Evolutionary conservation across 495 filamentous ascomycete genomes (phyloP), one percentile per base, ranked within the genome.

Genomic region (Penicillium pulvis): DNA sequence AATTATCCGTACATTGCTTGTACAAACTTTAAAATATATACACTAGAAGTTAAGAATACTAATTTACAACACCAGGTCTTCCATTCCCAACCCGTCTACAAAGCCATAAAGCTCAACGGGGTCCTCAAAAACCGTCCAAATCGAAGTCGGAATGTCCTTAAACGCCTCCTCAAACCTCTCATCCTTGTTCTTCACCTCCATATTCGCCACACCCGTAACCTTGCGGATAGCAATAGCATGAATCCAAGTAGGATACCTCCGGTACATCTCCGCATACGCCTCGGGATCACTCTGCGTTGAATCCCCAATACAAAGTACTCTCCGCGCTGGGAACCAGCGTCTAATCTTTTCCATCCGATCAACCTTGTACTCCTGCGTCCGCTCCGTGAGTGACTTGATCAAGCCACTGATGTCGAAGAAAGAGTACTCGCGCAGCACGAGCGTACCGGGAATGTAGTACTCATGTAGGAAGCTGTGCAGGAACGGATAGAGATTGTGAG

Each of bases 401-500:
- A 97, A 78, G n/a, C 90, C 75, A 33, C 85, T 80, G 4, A 97
- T 74, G 51, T 92, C 91, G 86, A 90, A 85, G 91, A 89, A 95
- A n/a, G 83, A 88, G 24, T 89, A 85, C 58, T 96, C 91, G 35
- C 93, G 87, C 17, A 98, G 83, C 17, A 97, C 82, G 54, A 96
- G 75, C 28, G 91, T 91, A 20, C 93, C 93, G 1, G 81, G 84
- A 0, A 83, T 87, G 69, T 88, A 98, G 70, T 91, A 70, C 16
- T 77, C 63, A 53, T 87, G 74, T 0, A 90, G 74, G 78, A 98
- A 80, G 0, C 76, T 63, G 57, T 79, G 84, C n/a, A 97, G 83
- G 75, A 96, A 95, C 2, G 89, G 86, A 71, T 96, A 96, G 4
- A 98, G 83, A 60, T 96, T 97, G 78, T 97, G 96, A 1, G 93